Evolutionary conservation across 2,329 filamentous ascomycete species (phyloP).

Genomic region (Penicillium thymicola): DNA sequence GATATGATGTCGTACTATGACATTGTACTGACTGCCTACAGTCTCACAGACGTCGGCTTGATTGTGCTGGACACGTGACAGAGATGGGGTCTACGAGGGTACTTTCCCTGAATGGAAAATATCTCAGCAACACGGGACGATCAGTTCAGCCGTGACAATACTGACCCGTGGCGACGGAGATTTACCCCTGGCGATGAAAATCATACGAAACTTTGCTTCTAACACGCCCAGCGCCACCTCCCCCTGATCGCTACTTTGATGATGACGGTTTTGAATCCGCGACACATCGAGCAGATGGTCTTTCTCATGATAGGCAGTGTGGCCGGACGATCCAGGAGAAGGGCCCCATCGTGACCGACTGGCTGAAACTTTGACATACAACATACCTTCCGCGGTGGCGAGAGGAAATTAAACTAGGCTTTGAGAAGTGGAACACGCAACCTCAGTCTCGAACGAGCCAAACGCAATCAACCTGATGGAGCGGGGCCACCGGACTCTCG

Average conservation of each 20-base stretch:
- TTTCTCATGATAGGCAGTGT: not conserved
- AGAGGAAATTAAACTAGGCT: slow-evolving; percentile 12
- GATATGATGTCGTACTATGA: not conserved
- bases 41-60: not conserved
- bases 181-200: not conserved
- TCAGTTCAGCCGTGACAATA: not conserved
- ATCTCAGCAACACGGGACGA: slow-evolving; percentile 6
- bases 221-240: not conserved
- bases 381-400: not conserved
- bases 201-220: not conserved
- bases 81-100: not conserved
- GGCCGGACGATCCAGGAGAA: not conserved
- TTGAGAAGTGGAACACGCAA: slow-evolving; percentile 13
- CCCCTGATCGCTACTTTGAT: not conserved
- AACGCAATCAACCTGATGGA: slow-evolving; percentile 15
- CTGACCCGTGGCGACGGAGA: not conserved
- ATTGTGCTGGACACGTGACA: not conserved
- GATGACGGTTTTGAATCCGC: not conserved
- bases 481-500: slow-evolving; percentile 1
- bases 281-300: not conserved
- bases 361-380: not conserved
- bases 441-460: slow-evolving; percentile 14
- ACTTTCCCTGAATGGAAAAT: not conserved
- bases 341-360: not conserved
- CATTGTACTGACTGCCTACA: not conserved